Evolutionary conservation across 2,329 filamentous ascomycete genomes (phyloP).

Genomic region (Huntiella savannae): DNA sequence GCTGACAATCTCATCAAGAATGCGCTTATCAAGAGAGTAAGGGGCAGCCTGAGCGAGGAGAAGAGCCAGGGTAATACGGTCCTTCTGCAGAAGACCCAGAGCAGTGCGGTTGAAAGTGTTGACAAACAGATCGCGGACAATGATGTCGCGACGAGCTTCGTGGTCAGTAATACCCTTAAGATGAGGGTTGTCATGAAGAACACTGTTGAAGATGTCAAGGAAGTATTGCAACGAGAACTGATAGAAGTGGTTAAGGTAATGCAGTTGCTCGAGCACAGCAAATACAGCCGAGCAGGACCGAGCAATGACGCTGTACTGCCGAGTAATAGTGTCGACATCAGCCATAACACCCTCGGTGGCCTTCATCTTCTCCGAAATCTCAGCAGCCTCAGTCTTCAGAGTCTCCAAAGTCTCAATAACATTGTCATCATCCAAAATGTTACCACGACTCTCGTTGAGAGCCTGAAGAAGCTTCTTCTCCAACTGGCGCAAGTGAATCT

Average conservation of each 20-base stretch:
- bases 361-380: constrained; percentile 89
- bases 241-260: constrained; percentile 98
- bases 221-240: constrained; percentile 98
- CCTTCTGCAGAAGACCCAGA: constrained; percentile 77
- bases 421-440: constrained; percentile 94
- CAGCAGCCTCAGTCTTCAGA: constrained; percentile 89
- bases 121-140: constrained; percentile 79
- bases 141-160: constrained; percentile 66
- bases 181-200: constrained; percentile 62
- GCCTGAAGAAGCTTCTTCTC: constrained; percentile 89
- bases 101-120: constrained; percentile 89
- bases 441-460: constrained; percentile 90
- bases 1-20: constrained; percentile 77
- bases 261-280: constrained; percentile 86
- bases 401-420: constrained; percentile 97
- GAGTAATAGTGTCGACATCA: constrained; percentile 89
- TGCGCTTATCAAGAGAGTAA: constrained; percentile 77
- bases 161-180: constrained; percentile 54
- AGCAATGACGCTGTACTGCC: constrained; percentile 84
- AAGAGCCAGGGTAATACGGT: constrained; percentile 85
- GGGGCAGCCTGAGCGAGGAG: constrained; percentile 90
- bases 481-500: constrained; percentile 85
- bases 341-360: constrained; percentile 97
- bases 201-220: constrained; percentile 87
- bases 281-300: constrained; percentile 94